Percentiles rank a stretch among this genome's conserved stretches.
These are phyloP conservation scores for Fusarium kyushuense DNA, from an alignment of 2,329 filamentous ascomycete genomes.

Conservation along the genomic window DNA sequence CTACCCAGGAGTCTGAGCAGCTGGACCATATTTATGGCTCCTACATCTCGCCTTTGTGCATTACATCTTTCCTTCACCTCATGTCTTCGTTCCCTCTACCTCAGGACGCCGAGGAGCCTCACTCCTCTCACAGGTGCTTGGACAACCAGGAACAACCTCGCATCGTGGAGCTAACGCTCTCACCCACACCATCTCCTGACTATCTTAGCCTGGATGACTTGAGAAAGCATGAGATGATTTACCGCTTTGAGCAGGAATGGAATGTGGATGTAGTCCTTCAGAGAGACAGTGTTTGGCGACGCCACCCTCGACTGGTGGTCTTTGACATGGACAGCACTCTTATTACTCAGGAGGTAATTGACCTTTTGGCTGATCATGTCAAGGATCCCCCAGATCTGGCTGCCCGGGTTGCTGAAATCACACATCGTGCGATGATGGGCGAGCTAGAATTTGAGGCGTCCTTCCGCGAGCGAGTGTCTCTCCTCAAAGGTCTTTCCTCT, in stretches of 20 bases:
- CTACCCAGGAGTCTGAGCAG: slow-evolving; percentile 65
- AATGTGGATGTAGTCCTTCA: slow-evolving; percentile 88
- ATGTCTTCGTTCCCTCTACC: slow-evolving; percentile 72
- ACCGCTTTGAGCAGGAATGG: slow-evolving; percentile 88
- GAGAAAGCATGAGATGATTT: slow-evolving; percentile 83
- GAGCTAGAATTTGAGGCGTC: slow-evolving; percentile 92
- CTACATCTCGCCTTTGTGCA: slow-evolving; percentile 73
- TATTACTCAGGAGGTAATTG: slow-evolving; percentile 97
- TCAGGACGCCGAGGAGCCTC: slow-evolving; percentile 63
- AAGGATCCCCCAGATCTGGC: slow-evolving; percentile 77
- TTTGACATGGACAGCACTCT: slow-evolving; percentile 99
- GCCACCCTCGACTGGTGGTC: slow-evolving; percentile 86
- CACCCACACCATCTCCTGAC: slow-evolving; percentile 69
- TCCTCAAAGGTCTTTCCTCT: slow-evolving; percentile 83
- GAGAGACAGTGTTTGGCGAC: slow-evolving; percentile 76
- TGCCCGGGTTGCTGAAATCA: slow-evolving; percentile 87
- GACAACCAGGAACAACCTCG: slow-evolving; percentile 69
- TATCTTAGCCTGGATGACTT: slow-evolving; percentile 77
- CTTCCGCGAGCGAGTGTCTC: slow-evolving; percentile 81
- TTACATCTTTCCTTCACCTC: slow-evolving; percentile 74
- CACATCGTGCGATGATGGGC: slow-evolving; percentile 92
- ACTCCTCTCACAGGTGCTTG: slow-evolving; percentile 73
- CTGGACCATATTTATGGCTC: slow-evolving; percentile 75
- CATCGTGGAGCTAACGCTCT: slow-evolving; percentile 75
- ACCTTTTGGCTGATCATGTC: slow-evolving; percentile 88